Conservation (phyloP, 768 basidiomycete genomes). For the Ramaria rubella region DNA sequence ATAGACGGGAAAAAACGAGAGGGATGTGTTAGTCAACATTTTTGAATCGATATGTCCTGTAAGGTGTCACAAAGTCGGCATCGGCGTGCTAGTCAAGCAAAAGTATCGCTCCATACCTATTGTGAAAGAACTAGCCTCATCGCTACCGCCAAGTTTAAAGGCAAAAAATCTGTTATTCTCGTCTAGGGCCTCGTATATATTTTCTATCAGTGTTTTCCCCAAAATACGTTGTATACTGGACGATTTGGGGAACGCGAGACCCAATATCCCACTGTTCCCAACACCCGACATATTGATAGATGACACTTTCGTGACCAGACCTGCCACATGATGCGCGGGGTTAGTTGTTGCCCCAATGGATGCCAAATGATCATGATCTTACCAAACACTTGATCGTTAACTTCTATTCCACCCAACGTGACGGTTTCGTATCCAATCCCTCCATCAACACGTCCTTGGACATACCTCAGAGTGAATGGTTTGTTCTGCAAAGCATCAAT, state of each 20-base stretch:
- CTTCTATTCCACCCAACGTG: constrained; percentile 37
- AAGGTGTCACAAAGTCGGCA: constrained; percentile 21
- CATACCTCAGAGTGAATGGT: constrained; percentile 42
- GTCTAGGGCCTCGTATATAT: constrained; percentile 31
- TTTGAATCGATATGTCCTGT: constrained; percentile 44
- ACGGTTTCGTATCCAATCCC: constrained; percentile 40
- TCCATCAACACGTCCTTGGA: constrained; percentile 46
- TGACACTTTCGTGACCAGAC: constrained; percentile 37
- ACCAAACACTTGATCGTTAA: constrained; percentile 47
- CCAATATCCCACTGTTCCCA: constrained; percentile 50
- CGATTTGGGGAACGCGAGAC: constrained; percentile 43
- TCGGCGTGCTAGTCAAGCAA: background rate
- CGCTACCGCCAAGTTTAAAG: background rate
- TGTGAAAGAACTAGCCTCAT: background rate
- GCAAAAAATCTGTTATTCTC: background rate
- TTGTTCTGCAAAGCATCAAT: constrained; percentile 16
- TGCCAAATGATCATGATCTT: constrained; percentile 9
- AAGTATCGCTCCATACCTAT: too few species aligned
- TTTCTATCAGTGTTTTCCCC: constrained; percentile 43
- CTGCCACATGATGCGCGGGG: constrained; percentile 25
- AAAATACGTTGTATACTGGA: constrained; percentile 39
- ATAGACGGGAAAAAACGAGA: constrained; percentile 37
- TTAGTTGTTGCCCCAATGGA: background rate
- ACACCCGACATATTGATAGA: constrained; percentile 39
- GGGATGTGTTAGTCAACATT: constrained; percentile 25